phyloP scores from a whole-genome alignment of 2,329 filamentous ascomycete genomes.

The Epichloe brachyelytri region DNA sequence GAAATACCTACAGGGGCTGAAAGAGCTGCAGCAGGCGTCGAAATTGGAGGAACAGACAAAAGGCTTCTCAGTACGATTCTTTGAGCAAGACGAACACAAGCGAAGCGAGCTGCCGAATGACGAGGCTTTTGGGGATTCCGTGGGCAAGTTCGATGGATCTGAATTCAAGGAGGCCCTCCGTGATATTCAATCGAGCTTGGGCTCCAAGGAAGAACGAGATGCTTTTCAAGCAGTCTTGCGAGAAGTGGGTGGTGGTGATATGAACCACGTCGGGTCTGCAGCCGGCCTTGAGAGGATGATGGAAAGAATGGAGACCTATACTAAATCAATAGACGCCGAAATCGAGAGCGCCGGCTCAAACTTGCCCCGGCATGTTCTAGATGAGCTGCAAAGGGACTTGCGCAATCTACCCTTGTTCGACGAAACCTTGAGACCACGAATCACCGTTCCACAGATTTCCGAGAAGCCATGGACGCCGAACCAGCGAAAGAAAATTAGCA shows the following conservation, averaged over 20 bases:
- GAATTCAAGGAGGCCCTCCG: slow-evolving; percentile 23
- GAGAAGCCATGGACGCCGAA: slow-evolving; percentile 23
- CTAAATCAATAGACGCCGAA: slow-evolving; percentile 21
- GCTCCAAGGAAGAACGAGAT: slow-evolving; percentile 19
- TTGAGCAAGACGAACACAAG: slow-evolving; percentile 30
- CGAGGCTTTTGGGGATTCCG: slow-evolving; percentile 27
- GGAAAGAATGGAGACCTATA: slow-evolving; percentile 21
- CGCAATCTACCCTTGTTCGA: slow-evolving; percentile 13
- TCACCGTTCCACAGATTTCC: slow-evolving; percentile 22
- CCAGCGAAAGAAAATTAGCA: slow-evolving; percentile 25
- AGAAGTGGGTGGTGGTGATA: slow-evolving; percentile 18
- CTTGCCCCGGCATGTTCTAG: slow-evolving; percentile 19
- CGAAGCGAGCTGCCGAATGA: slow-evolving; percentile 25
- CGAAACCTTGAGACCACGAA: slow-evolving; percentile 11
- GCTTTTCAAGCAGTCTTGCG: slow-evolving; percentile 23
- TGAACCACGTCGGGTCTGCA: slow-evolving; percentile 18
- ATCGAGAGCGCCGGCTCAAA: slow-evolving; percentile 19
- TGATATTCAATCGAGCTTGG: slow-evolving; percentile 25
- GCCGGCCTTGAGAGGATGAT: slow-evolving; percentile 23
- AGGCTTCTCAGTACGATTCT: slow-evolving; percentile 29
- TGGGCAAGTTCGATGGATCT: slow-evolving; percentile 23
- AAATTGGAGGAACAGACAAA: slow-evolving; percentile 8
- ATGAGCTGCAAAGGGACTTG: slow-evolving; percentile 19
- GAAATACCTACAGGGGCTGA: slow-evolving; percentile 16
- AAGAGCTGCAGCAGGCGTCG: slow-evolving; percentile 12